Base-by-base conservation (phyloP, 306 rosid genomes). In the Geum urbanum region DNA sequence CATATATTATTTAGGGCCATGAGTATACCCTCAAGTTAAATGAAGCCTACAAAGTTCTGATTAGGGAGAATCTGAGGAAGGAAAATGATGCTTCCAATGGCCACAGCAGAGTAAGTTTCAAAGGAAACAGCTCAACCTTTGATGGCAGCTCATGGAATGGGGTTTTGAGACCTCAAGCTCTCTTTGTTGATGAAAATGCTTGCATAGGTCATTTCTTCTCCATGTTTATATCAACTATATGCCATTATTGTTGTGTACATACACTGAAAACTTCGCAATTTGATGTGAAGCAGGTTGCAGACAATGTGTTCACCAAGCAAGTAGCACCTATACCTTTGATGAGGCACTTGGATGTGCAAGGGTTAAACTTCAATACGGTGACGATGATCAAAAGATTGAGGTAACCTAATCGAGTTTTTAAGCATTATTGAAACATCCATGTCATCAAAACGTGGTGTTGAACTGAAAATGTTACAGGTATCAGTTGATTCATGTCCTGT, bases 161-260 rank as follows among this genome's bases (percentile, higher is more conserved):
- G 50, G 86, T 89, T 53, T 44, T 77, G 18, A 84, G 92, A 74
- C 79, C 90, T 39, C 90, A 81, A 50, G 97, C 88, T 69, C 75
- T 90, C 46, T 90, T 90, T 78, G 90, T 90, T n/a, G 97, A 90
- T 77, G 95, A 75, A 81, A 88, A 84, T 81, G 87, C 90, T 15
- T 90, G 97, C 82, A 81, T 90, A 84, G 97, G 95, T 87, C 60
- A 67, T 69, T 62, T 15, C 61, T 32, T 32, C 37, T 32, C 37
- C 3, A 2, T 32, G 37, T 32, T 32, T 3, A 32, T 32, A 32
- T 32, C 37, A 32, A 2, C 37, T 32, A 32, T 2, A 32, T 32
- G 37, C 2, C 37, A 32, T 32, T 0, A 24, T 2, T 24, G 27
- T 24, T 24, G 27, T 24, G 37, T 32, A 32, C 37, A 32, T 32